phyloP scores from a whole-genome alignment of 148 eudicot species.

The Camellia japonica region DNA sequence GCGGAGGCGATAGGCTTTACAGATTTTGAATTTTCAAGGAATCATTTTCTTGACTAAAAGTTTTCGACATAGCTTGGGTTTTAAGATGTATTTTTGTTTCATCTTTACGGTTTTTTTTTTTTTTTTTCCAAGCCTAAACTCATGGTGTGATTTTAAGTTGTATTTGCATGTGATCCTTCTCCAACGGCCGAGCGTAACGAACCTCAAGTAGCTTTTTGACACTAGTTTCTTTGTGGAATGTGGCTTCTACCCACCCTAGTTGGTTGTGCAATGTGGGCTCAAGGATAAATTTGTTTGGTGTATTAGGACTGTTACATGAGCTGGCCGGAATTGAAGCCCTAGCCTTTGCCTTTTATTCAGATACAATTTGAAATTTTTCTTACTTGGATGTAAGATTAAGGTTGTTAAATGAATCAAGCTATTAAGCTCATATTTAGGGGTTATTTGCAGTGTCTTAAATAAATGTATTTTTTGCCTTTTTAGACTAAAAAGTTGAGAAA shows the following conservation, averaged over 20 bases:
- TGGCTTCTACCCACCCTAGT: neutral
- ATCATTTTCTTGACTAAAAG: neutral
- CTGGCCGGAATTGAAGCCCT: too few species aligned
- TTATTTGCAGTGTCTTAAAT: too few species aligned
- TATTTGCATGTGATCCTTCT: neutral
- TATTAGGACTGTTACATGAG: too few species aligned
- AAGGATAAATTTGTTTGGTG: too few species aligned
- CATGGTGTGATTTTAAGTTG: neutral
- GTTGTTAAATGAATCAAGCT: too few species aligned
- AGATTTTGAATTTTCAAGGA: neutral
- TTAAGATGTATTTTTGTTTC: neutral
- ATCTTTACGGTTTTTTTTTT: neutral
- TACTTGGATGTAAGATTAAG: too few species aligned
- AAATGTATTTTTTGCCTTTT: too few species aligned
- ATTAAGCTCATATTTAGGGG: too few species aligned
- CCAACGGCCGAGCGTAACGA: neutral
- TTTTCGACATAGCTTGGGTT: neutral
- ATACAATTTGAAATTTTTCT: too few species aligned
- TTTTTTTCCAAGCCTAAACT: neutral
- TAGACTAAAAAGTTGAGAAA: too few species aligned
- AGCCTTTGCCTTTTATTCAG: too few species aligned
- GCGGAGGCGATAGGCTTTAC: constrained; percentile 67
- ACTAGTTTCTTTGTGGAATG: neutral
- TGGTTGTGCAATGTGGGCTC: neutral
- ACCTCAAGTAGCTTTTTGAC: neutral